Evolutionary conservation across 2,329 filamentous ascomycete species (phyloP), one percentile per base, ranked within the genome.

Genomic region (Paracoccidioides lutzii): DNA sequence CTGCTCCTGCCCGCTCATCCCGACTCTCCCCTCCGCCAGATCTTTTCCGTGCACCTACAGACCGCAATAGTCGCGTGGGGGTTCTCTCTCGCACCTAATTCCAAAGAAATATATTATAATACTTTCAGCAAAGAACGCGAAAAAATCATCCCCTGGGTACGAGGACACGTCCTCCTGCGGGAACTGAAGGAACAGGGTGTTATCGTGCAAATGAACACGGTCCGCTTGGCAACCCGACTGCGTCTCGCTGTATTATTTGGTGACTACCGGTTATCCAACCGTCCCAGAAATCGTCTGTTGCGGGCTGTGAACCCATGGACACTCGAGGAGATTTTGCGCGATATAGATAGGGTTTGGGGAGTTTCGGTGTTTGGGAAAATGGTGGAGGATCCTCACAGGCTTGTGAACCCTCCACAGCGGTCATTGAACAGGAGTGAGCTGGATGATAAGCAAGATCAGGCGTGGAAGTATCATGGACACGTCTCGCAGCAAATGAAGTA

Each of bases 21-120:
- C 35, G 12, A 51, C 12, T 59, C 59, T 42, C 59, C 68, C 35
- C 66, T 77, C 3, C 63, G 64, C 14, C 63, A 63, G 2, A 68
- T 79, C 12, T 79, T 80, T 59, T 65, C 64, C 22, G 60, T 61
- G 1, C 58, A 65, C 4, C 67, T 77, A 57, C 77, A 78, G 63
- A 67, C 68, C 50, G 73, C 73, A 9, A 71, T 80, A 42, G 68
- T 80, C 10, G 65, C 70, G 48, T 79, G 77, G 76, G 75, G 76
- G 1, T 79, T 80, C 61, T 69, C 57, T 45, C 59, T 64, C 43
- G 62, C 63, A 12, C 62, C 69, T 35, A 62, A 63, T 14, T 52
- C 59, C 58, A 65, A 6, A 57, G 52, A 9, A 56, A 59, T n/a
- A 57, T 62, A 61, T 43, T 30, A 28, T 37, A 61, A 63, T 46